Evolutionary conservation across 371 early-diverging fungal species (phyloP).

Genomic region (Thermomucor indicae-seudaticae): DNA sequence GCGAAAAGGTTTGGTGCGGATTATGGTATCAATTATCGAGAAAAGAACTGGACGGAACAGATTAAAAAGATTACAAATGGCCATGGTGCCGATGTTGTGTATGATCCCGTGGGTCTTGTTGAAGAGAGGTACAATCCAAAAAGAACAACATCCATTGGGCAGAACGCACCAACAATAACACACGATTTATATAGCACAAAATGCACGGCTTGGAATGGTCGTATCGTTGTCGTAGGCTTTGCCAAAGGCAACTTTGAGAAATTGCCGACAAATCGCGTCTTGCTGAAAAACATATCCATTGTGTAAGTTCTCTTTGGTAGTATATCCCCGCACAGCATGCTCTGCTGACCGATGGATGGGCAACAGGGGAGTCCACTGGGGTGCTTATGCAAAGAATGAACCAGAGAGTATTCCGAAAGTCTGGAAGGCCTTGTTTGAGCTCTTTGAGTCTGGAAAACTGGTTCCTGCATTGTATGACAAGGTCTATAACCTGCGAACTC

Average conservation of each 20-base stretch:
- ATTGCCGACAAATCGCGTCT: conserved; percentile 73
- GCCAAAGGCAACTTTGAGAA: conserved; percentile 82
- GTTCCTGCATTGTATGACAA: conserved; percentile 71
- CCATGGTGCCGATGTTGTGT: conserved; percentile 73
- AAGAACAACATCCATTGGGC: neutral
- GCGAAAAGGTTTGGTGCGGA: conserved; percentile 74
- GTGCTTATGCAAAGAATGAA: conserved; percentile 68
- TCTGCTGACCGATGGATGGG: neutral
- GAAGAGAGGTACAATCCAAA: conserved; percentile 47
- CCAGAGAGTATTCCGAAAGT: conserved; percentile 59
- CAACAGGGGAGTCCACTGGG: conserved; percentile 62
- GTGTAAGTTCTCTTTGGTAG: conserved; percentile 31
- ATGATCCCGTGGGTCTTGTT: conserved; percentile 77
- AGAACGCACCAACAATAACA: neutral
- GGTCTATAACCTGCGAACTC: conserved; percentile 62
- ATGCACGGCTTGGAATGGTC: conserved; percentile 85
- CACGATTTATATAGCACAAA: conserved; percentile 35
- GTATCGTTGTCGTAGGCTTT: conserved; percentile 85
- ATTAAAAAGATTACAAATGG: conserved; percentile 72
- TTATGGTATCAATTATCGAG: conserved; percentile 73
- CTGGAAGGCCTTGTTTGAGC: conserved; percentile 68
- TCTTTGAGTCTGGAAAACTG: conserved; percentile 60
- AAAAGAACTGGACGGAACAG: conserved; percentile 68
- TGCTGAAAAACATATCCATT: conserved; percentile 77
- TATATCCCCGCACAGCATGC: neutral